Percentiles rank a stretch among this genome's conserved stretches.
Conservation (phyloP, 2,329 filamentous ascomycete species). For the Cytospora schulzeri region DNA sequence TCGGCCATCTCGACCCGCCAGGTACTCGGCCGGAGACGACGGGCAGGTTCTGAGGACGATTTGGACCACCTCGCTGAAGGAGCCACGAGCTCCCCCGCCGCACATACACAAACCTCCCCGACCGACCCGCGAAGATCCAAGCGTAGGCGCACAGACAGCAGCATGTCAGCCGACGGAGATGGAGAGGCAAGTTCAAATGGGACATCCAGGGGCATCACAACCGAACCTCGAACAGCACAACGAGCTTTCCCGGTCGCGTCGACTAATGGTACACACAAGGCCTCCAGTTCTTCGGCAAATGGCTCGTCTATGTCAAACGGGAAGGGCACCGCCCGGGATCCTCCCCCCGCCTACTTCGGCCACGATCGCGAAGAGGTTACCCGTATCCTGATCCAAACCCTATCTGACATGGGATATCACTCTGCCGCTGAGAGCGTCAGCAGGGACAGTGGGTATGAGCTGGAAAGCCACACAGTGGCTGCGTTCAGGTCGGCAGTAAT, state of each 20-base stretch:
- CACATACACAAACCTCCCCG: constrained; percentile 8
- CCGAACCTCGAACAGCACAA: constrained; percentile 54
- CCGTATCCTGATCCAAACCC: constrained; percentile 85
- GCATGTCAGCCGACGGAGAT: constrained; percentile 66
- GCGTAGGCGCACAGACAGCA: constrained; percentile 58
- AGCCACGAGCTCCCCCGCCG: constrained; percentile 25
- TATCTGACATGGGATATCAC: constrained; percentile 86
- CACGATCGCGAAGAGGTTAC: constrained; percentile 94
- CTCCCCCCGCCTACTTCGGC: constrained; percentile 64
- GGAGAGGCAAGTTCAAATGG: constrained; percentile 54
- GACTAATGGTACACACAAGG: constrained; percentile 53
- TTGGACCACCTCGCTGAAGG: constrained; percentile 35
- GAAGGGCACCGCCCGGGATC: constrained; percentile 30
- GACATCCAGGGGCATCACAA: constrained; percentile 54
- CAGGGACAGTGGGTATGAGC: constrained; percentile 80
- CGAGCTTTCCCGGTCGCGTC: constrained; percentile 42
- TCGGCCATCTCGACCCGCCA: constrained; percentile 33
- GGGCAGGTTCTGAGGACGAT: constrained; percentile 46
- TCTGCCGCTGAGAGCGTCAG: constrained; percentile 74
- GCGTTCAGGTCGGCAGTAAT: constrained; percentile 81
- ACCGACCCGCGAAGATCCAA: constrained; percentile 49
- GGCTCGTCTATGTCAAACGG: constrained; percentile 50
- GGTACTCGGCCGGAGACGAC: constrained; percentile 59
- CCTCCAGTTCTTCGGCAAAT: constrained; percentile 49
- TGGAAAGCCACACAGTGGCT: constrained; percentile 86